Base-by-base conservation (phyloP, 768 basidiomycete genomes). In the Termitomyces sp. region DNA sequence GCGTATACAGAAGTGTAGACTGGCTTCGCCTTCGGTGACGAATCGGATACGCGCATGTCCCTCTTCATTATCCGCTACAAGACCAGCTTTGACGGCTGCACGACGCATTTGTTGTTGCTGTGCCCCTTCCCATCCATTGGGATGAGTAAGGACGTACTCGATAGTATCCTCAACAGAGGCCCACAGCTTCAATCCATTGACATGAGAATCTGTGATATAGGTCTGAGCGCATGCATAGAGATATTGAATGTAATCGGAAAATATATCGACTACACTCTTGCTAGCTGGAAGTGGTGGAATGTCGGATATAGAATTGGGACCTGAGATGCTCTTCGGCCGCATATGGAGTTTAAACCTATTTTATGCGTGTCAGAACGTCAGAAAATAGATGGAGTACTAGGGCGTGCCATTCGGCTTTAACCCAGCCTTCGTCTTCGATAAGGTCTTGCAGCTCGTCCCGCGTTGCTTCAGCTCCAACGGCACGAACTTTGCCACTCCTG, bases 1-100 rank as follows among this genome's bases (percentile, higher is more conserved):
- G 6, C 40, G 60, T 17, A 81, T 67, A 55, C 80, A 83, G 60
- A 72, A 82, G 55, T 83, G 76, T 9, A 83, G 59, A 60, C 77
- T 78, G 0, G 82, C 82, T 57, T 84, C 82, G 0, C 82, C 82
- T 60, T 83, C 82, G 0, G 81, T 83, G 17, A 83, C 73, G 50
- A 84, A 75, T 6, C 72, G 76, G 3, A 83, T 61, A 0, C 78
- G 74, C 2, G 67, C 63, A n/a, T 72, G 73, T 0, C 71, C 75
- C 1, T 46, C 45, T 2, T 30, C n/a, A 19, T 32, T 32, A 7
- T 47, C 30, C 7, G 46, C 30, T 12, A 47, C 30, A 32, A 47
- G 46, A 16, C 30, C 46, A 32, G 30, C 46, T 21, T 21, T 32
- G 12, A 47, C 4, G 11, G 46, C 46, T 19, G 46, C 46, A 12